phyloP scores from a whole-genome alignment of 75 land plant genomes.

The Sequoia sempervirens region DNA sequence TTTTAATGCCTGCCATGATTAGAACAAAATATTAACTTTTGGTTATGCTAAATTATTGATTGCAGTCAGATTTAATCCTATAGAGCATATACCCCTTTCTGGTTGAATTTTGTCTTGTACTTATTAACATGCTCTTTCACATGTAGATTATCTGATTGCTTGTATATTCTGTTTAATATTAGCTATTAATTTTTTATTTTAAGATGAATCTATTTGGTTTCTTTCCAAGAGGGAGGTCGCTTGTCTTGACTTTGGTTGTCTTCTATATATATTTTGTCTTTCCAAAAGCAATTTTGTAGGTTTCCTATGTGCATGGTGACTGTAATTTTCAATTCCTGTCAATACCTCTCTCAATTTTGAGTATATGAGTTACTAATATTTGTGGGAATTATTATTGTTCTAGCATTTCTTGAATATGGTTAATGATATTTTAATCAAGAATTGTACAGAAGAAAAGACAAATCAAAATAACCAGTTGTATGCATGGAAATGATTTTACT shows the following conservation, averaged over 20 bases:
- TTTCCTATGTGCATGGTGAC: slow-evolving; percentile 25
- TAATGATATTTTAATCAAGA: no score
- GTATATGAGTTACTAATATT: no score
- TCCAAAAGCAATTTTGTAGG: no score
- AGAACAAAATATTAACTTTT: no score
- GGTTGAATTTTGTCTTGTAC: not conserved
- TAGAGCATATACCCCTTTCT: not conserved
- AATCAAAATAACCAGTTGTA: not conserved
- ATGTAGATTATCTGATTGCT: not conserved
- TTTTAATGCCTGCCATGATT: not conserved
- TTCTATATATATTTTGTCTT: not conserved
- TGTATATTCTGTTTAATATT: not conserved
- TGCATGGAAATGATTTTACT: not conserved
- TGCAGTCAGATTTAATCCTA: not conserved
- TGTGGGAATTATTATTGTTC: not conserved
- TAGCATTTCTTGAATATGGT: not conserved
- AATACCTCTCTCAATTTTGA: no score
- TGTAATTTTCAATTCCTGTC: no score
- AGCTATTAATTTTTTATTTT: not conserved
- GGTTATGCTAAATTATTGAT: not conserved
- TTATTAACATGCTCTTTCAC: not conserved
- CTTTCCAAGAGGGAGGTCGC: not conserved
- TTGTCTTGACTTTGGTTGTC: not conserved
- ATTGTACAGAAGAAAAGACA: not conserved
- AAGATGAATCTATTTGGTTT: not conserved